A percentile compares a stretch with the other conserved stretches of the same genome.
Conservation (phyloP, 2,329 filamentous ascomycete genomes). For the Rasamsonia emersonii region DNA sequence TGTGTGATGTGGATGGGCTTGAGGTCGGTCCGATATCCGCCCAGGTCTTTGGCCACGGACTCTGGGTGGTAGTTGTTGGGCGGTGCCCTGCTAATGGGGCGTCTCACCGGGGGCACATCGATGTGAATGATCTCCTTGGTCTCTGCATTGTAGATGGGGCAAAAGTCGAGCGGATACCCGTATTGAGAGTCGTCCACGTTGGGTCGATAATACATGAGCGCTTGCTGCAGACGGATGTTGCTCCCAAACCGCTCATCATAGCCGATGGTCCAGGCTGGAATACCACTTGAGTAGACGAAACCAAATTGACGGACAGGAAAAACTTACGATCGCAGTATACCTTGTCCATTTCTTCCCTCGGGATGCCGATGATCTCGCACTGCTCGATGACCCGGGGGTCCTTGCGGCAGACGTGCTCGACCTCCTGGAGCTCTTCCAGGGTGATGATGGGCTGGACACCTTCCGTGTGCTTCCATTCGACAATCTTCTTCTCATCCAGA, state of each 20-base stretch:
- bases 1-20: slow-evolving; percentile 86
- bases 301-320: not conserved
- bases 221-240: slow-evolving; percentile 73
- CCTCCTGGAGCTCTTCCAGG: slow-evolving; percentile 77
- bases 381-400: slow-evolving; percentile 87
- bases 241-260: slow-evolving; percentile 85
- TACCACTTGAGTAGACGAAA: slow-evolving; percentile 2
- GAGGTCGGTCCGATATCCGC: slow-evolving; percentile 67
- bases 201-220: slow-evolving; percentile 90
- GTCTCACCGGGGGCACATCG: slow-evolving; percentile 68
- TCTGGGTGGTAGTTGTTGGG: slow-evolving; percentile 74
- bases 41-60: slow-evolving; percentile 57
- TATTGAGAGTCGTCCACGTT: slow-evolving; percentile 82
- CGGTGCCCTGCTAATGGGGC: slow-evolving; percentile 62
- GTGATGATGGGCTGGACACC: slow-evolving; percentile 84
- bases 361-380: slow-evolving; percentile 73
- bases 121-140: slow-evolving; percentile 73
- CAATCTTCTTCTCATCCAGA: slow-evolving; percentile 56
- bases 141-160: slow-evolving; percentile 78
- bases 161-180: slow-evolving; percentile 85
- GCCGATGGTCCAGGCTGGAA: slow-evolving; percentile 77
- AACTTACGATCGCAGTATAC: slow-evolving; percentile 78
- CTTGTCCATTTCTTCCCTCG: slow-evolving; percentile 80
- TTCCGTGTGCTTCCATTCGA: slow-evolving; percentile 65
- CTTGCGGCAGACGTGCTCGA: slow-evolving; percentile 66